Conservation (phyloP, 371 early-diverging fungal species). For the Mucor indicus region DNA sequence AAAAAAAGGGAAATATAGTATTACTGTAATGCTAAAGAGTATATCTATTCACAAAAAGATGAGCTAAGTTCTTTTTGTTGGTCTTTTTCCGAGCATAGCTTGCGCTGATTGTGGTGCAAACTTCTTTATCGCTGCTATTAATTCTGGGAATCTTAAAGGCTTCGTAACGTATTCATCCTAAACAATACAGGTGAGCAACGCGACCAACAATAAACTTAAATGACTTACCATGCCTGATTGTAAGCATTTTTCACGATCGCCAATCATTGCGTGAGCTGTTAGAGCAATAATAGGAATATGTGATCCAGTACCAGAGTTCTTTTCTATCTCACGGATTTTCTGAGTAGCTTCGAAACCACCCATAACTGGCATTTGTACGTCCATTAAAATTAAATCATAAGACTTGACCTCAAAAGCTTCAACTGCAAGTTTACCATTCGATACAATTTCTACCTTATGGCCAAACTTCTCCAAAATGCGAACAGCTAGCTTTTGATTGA, state of each 20-base stretch:
- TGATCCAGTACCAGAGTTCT: conserved; percentile 32
- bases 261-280: conserved; percentile 83
- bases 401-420: conserved; percentile 57
- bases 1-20: too few species aligned
- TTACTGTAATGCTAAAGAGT: too few species aligned
- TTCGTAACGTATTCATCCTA: conserved; percentile 76
- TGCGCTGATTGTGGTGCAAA: conserved; percentile 31
- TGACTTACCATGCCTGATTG: conserved; percentile 65
- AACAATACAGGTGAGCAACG: too few species aligned
- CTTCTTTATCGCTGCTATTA: conserved; percentile 63
- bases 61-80: too few species aligned
- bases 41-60: too few species aligned
- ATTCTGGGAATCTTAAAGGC: conserved; percentile 58
- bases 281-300: conserved; percentile 75
- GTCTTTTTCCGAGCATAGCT: conserved; percentile 3
- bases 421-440: conserved; percentile 74
- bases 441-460: conserved; percentile 67
- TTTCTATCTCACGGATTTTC: conserved; percentile 66
- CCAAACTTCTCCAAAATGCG: conserved; percentile 74
- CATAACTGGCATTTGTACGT: conserved; percentile 75
- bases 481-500: conserved; percentile 79
- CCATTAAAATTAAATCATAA: conserved; percentile 79
- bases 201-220: neutral
- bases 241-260: conserved; percentile 76
- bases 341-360: conserved; percentile 78